A percentile compares a stretch with the other conserved stretches of the same genome.
Conservation (phyloP, 257 asterid genomes). For the Solanum dulcamara region DNA sequence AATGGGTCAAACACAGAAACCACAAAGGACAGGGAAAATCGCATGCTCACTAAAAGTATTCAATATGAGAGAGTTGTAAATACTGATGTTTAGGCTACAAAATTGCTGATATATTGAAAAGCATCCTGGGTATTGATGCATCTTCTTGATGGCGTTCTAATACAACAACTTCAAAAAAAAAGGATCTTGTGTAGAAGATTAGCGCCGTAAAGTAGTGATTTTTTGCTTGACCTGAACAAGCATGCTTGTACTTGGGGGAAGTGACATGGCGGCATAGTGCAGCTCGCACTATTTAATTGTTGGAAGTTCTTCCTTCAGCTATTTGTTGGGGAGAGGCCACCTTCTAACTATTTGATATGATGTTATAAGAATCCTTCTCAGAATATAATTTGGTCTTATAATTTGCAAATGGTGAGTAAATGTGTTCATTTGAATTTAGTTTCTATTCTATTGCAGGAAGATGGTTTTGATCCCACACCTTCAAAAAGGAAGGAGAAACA, state of each 20-base stretch:
- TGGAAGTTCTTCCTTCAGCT: neutral
- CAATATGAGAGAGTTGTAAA: neutral
- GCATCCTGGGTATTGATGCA: neutral
- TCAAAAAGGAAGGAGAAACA: constrained; percentile 33
- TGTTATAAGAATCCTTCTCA: neutral
- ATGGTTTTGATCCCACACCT: constrained; percentile 27
- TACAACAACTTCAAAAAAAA: neutral
- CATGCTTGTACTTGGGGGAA: neutral
- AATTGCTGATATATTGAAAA: neutral
- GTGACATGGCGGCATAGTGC: neutral
- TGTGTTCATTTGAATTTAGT: neutral
- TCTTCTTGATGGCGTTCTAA: neutral
- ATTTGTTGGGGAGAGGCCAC: neutral
- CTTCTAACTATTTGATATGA: neutral
- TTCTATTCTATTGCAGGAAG: constrained; percentile 35
- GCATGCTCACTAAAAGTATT: neutral
- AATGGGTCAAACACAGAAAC: neutral
- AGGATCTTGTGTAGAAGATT: neutral
- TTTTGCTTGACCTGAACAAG: neutral
- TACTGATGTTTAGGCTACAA: neutral
- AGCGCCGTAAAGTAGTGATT: neutral
- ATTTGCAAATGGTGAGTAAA: neutral
- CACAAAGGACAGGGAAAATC: neutral
- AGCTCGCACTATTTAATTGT: neutral
- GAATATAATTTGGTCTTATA: neutral